Evolutionary conservation across 176 grass and related monocot species (phyloP), one percentile per base, ranked within the genome.

Genomic region (Elymus sibiricus): DNA sequence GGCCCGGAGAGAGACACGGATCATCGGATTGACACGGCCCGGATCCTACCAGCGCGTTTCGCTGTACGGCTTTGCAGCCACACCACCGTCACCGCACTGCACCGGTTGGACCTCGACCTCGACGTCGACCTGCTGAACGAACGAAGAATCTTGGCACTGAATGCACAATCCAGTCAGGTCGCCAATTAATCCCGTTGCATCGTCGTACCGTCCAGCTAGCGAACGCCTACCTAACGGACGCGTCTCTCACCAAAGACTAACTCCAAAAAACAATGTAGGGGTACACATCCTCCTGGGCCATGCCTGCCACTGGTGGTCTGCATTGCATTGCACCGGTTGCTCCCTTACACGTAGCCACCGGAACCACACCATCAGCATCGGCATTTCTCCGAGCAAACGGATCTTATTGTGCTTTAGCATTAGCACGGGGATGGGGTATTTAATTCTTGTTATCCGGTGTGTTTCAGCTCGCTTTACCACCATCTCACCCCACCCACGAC

Each of bases 381-480:
- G 2, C 64, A 56, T 78, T 83, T 78, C 78, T 17, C 65, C 6
- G 42, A 51, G 22, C 40, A 31, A 56, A 28, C 11, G 10, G 79
- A 90, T 78, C 25, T 17, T 70, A 82, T 17, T 70, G 77, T 19
- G 17, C 7, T 58, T 31, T 6, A 5, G 37, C 38, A 74, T 47
- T 84, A 75, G 70, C 53, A 29, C 17, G 11, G 22, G 5, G 49
- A 55, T 8, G 66, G 35, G 4, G 11, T 47, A 80, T 27, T 40
- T 16, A 75, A 70, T 28, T 64, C 60, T 64, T 44, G 31, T 46
- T 78, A 61, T 77, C 64, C 31, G 7, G 39, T 31, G 21, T 46
- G 21, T 37, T 32, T 84, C 29, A 34, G 59, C 67, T 80, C 42
- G 60, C 82, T 81, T 89, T 80, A 56, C n/a, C 76, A 25, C 31